A percentile compares a stretch with the other conserved stretches of the same genome.
Evolutionary conservation across 345 rosid genomes (phyloP).

Genomic region (Draba incana): DNA sequence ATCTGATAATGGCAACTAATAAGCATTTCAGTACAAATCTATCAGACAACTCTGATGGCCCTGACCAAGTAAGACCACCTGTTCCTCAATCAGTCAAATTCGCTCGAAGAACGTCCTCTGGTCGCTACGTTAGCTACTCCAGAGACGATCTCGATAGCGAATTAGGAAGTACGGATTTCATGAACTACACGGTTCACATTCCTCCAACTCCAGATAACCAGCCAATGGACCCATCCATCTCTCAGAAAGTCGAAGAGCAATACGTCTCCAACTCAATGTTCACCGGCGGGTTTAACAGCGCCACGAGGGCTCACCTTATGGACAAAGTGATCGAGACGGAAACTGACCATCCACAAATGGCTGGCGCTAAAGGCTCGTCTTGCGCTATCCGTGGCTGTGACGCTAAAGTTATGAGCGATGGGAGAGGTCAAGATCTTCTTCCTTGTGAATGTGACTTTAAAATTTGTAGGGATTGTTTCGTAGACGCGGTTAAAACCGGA

Average conservation of each 20-base stretch:
- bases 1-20: constrained; percentile 60
- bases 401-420: constrained; percentile 93
- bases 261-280: constrained; percentile 92
- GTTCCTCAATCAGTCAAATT: constrained; percentile 68
- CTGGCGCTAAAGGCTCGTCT: constrained; percentile 90
- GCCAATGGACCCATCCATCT: constrained; percentile 87
- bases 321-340: constrained; percentile 96
- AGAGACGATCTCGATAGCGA: constrained; percentile 97
- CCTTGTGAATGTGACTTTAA: constrained; percentile 98
- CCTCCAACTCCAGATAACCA: constrained; percentile 98
- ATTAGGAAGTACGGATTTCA: constrained; percentile 68
- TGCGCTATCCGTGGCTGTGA: constrained; percentile 94
- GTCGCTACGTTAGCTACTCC: constrained; percentile 85
- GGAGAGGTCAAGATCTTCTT: constrained; percentile 83
- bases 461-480: constrained; percentile 86
- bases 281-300: constrained; percentile 91
- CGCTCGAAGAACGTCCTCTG: constrained; percentile 80
- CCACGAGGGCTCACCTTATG: constrained; percentile 91
- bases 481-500: constrained; percentile 88
- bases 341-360: constrained; percentile 95
- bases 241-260: constrained; percentile 97
- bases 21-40: constrained; percentile 64
- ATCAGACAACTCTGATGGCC: constrained; percentile 64
- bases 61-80: constrained; percentile 64
- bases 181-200: constrained; percentile 84